Evolutionary conservation across 2,329 filamentous ascomycete genomes (phyloP).

Genomic region (Aureobasidium namibiae): DNA sequence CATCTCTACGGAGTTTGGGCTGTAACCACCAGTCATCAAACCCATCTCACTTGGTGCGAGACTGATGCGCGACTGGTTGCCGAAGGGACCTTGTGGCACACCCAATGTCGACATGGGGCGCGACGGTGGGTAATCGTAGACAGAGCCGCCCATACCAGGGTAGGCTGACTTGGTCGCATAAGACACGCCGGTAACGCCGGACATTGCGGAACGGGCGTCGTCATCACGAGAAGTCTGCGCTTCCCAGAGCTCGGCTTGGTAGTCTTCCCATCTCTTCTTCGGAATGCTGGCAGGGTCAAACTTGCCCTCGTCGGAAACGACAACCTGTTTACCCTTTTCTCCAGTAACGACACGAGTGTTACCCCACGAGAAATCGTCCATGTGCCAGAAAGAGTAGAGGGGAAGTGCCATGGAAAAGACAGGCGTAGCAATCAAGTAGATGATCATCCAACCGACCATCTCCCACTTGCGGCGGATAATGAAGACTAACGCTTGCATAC

Average conservation of each 20-base stretch:
- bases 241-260: conserved; percentile 96
- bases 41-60: conserved; percentile 50
- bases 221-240: conserved; percentile 67
- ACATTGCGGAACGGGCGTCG: conserved; percentile 77
- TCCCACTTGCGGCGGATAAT: conserved; percentile 96
- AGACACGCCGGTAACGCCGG: conserved; percentile 59
- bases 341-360: conserved; percentile 96
- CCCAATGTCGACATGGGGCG: conserved; percentile 37
- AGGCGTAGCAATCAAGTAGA: conserved; percentile 85
- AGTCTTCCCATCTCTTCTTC: conserved; percentile 98
- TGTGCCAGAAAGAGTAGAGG: conserved; percentile 95
- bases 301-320: conserved; percentile 95
- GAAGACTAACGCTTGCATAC: conserved; percentile 94
- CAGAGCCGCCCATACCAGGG: conserved; percentile 32
- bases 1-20: conserved; percentile 59
- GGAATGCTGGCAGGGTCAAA: conserved; percentile 90
- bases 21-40: conserved; percentile 15
- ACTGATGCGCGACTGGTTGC: conserved; percentile 59
- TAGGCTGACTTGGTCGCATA: conserved; percentile 80
- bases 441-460: conserved; percentile 98
- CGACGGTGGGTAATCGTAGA: conserved; percentile 53
- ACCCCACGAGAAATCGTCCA: conserved; percentile 99
- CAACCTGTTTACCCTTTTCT: conserved; percentile 83
- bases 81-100: conserved; percentile 19
- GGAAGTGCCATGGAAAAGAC: conserved; percentile 87